phyloP scores from a whole-genome alignment of 768 basidiomycete species.

The Xerocomus spinulosus region DNA sequence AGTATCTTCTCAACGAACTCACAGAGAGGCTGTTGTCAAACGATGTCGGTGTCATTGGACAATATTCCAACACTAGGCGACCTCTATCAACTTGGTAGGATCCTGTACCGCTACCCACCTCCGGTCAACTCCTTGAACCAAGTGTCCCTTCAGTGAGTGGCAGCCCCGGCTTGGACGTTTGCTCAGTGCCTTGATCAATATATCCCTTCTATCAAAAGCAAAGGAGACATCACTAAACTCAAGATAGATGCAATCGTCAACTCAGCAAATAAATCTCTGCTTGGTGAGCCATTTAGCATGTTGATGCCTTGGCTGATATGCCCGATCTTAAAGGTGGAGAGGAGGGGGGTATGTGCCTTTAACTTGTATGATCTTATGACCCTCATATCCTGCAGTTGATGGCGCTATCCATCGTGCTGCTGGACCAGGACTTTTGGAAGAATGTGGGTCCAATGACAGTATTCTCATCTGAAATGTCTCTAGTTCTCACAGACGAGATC shows the following conservation, averaged over 20 bases:
- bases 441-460: slow-evolving; percentile 49
- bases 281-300: slow-evolving; percentile 56
- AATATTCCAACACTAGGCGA: slow-evolving; percentile 54
- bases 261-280: slow-evolving; percentile 69
- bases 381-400: slow-evolving; percentile 55
- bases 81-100: slow-evolving; percentile 40
- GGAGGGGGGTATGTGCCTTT: too few species aligned
- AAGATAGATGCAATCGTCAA: slow-evolving; percentile 75
- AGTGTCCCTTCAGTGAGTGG: slow-evolving; percentile 64
- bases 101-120: slow-evolving; percentile 36
- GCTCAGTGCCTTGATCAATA: not conserved
- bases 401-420: slow-evolving; percentile 80
- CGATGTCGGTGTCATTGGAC: slow-evolving; percentile 27
- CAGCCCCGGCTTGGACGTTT: not conserved
- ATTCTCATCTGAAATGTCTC: not conserved
- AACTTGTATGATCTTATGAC: too few species aligned
- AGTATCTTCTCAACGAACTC: too few species aligned
- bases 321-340: slow-evolving; percentile 50
- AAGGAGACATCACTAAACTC: slow-evolving; percentile 74
- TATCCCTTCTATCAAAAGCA: slow-evolving; percentile 37
- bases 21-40: too few species aligned
- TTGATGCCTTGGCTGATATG: not conserved
- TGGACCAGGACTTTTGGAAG: slow-evolving; percentile 56
- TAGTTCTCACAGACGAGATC: slow-evolving; percentile 38
- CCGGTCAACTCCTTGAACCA: slow-evolving; percentile 42